Evolutionary conservation across 129 eudicot species (phyloP), one percentile per base, ranked within the genome.

Genomic region (Deinandra increscens): DNA sequence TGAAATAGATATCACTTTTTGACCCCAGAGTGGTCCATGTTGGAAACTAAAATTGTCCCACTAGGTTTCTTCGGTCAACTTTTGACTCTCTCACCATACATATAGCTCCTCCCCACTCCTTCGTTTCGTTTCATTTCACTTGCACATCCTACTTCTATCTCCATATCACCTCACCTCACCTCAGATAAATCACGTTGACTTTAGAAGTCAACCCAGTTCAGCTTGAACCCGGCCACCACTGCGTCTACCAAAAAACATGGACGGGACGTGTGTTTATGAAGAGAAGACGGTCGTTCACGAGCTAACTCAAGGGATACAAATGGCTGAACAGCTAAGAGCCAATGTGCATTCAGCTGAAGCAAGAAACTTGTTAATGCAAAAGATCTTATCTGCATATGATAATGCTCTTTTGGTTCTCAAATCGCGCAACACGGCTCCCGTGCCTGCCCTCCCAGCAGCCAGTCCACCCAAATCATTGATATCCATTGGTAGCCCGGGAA

Each of bases 381-480:
- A n/a, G n/a, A n/a, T n/a, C n/a, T n/a, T n/a, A n/a, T n/a, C n/a
- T n/a, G n/a, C n/a, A n/a, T n/a, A n/a, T n/a, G n/a, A n/a, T n/a
- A n/a, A 86, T 39, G 87, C 91, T 4, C 77, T 88, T 17, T 64
- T 19, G 29, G 60, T 78, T 64, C 95, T 92, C 19, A 82, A 81
- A 6, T 81, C 91, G 69, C 56, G 48, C 10, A 88, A 82, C 10
- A 60, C 81, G 2, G 15, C 77, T 42, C 80, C 17, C 45, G 64
- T 53, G 10, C 43, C 45, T 19, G 77, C 34, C 34, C 55, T n/a
- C n/a, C n/a, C n/a, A n/a, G n/a, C n/a, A n/a, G n/a, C n/a, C n/a
- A n/a, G 64, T 43, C 60, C 64, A 36, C 88, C 75, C 0, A 80
- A 77, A 9, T 87, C 95, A 42, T 72, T 91, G 0, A 19, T 74